Evolutionary conservation across 495 filamentous ascomycete species (phyloP), one percentile per base, ranked within the genome.

Genomic region (Penicillium paxilli): DNA sequence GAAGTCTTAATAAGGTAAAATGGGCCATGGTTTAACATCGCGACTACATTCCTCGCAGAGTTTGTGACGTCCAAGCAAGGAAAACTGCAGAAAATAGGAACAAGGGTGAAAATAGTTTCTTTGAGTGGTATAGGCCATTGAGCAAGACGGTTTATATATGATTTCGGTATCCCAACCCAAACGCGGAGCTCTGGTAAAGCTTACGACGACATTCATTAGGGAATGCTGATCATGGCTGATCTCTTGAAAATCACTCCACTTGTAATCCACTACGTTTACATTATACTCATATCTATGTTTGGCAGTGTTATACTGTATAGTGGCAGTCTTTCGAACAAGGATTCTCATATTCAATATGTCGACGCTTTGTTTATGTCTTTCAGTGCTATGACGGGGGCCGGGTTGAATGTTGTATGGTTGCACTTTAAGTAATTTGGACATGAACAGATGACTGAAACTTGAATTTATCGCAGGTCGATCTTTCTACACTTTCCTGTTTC

Each of bases 331-430:
- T 85, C 87, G 3, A 80, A 72, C 19, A 82, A 83, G 17, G 63
- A 72, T 26, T 66, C 72, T 25, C 85, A 79, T 57, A 79, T 95
- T 57, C 77, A 75, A 52, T 95, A 90, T 73, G 80, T 80, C 14
- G 88, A 95, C 66, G 80, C 84, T 21, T 73, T 95, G 17, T 96
- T 92, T 64, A 73, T 94, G 40, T 79, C 81, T 44, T 82, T 88
- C 47, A 88, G 83, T 58, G 89, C 90, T 23, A 91, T 93, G 81
- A 92, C 89, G 10, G 78, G 85, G 47, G 85, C 91, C 23, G 87
- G 87, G 1, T 70, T 91, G 20, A 89, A 86, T 49, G 88, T 83
- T 20, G 79, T 85, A 65, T 68, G 82, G 33, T 49, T 16, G 4
- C 46, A 20, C 48, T 21, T 10, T 1, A 17, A 8, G 16, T 30